Evolutionary conservation across 1,284 basidiomycete genomes (phyloP), one percentile per base, ranked within the genome.

Genomic region (Apiotrichum mycotoxinovorans): DNA sequence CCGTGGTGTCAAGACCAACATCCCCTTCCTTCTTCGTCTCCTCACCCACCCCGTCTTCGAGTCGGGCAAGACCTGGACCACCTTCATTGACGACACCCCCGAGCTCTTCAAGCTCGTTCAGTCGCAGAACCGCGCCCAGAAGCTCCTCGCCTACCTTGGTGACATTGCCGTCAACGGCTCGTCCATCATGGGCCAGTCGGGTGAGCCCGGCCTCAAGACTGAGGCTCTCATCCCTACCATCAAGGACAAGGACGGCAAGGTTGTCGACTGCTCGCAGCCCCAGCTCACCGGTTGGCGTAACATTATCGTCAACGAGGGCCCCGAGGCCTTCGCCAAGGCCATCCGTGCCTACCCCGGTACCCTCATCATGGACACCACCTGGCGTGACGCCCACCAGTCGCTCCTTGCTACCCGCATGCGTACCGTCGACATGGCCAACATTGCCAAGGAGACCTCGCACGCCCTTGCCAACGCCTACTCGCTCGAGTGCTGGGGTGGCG

Each of bases 331-430:
- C 73, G 96, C 96, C 59, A 97, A 95, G 80, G 96, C 96, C 33
- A 92, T 98, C 52, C 87, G 96, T 67, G 88, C 88, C 65, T 98
- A 99, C 80, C 91, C 91, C 54, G 96, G 96, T 63, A 88, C 87
- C 61, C 84, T 93, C 62, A 93, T 94, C 79, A 94, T 94, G 91
- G 92, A 97, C 81, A 98, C 95, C 50, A 98, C 95, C 11, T 98
- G 96, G 95, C 89, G 96, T 78, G 96, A 99, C 76, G 96, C 96
- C 46, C 96, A 99, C 78, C 96, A 99, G 79, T 96, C 92, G 50
- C 83, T 99, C 49, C 85, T 99, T 60, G 96, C 96, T 47, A 99
- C 96, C 34, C 89, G 96, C 67, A 83, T 99, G 64, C 87, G 96
- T 66, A 98, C 96, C 22, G 86, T 91, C 66, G 96, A 99, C 75